phyloP scores from a whole-genome alignment of 257 asterid genomes.

The Orobanche coerulescens region DNA sequence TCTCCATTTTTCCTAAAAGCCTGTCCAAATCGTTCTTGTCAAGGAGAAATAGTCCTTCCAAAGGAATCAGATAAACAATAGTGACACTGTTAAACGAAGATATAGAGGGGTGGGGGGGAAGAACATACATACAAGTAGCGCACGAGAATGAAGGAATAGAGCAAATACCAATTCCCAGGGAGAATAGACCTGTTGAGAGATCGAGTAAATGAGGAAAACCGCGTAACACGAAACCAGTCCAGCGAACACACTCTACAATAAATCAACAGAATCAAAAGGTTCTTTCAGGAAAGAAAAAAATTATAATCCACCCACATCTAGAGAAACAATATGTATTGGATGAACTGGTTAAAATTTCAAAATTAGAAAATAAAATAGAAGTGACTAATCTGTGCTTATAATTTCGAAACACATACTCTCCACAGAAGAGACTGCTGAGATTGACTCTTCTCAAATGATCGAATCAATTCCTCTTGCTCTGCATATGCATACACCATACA shows the following conservation, averaged over 20 bases:
- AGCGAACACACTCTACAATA: conserved; percentile 51
- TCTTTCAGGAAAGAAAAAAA: not conserved
- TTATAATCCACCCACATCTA: conserved; percentile 7
- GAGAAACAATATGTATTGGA: no score
- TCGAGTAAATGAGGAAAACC: conserved; percentile 59
- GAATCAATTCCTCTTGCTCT: conserved; percentile 90
- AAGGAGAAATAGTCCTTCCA: not conserved
- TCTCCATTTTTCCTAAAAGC: not conserved
- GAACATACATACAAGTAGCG: not conserved
- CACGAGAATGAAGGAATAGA: not conserved
- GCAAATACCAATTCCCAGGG: conserved; percentile 86
- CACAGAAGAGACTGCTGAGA: conserved; percentile 69
- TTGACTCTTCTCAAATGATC: conserved; percentile 64
- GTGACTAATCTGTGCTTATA: not conserved
- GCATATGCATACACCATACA: conserved; percentile 19
- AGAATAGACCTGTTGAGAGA: conserved; percentile 61
- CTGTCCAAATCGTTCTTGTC: not conserved
- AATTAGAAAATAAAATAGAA: not conserved
- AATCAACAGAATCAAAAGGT: not conserved
- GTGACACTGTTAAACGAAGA: not conserved
- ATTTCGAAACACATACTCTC: conserved; percentile 43
- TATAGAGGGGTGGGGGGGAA: not conserved
- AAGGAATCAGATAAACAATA: not conserved
- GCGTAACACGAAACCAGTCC: conserved; percentile 53
- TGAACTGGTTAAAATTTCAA: no score